Conservation (phyloP, 106 monocot genomes). For the Platanthera guangdongensis region DNA sequence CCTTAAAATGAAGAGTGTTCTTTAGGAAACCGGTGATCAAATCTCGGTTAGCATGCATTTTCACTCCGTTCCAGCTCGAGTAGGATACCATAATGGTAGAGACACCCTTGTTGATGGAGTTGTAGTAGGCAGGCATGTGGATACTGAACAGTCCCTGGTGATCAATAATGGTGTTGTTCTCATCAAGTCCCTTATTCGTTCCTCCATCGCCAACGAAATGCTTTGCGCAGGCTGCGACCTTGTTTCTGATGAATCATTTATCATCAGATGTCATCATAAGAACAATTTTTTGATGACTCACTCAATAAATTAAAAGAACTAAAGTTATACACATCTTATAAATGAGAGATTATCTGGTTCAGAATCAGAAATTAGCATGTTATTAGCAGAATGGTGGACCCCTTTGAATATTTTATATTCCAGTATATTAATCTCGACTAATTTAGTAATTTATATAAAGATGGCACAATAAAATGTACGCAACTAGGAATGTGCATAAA, state of each 20-base stretch:
- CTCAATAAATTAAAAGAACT: not conserved
- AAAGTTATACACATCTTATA: not conserved
- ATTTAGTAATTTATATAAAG: no score
- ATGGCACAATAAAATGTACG: no score
- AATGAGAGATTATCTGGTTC: not conserved
- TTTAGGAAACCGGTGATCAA: slow-evolving; percentile 59
- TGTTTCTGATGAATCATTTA: slow-evolving; percentile 26
- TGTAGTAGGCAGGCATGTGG: slow-evolving; percentile 65
- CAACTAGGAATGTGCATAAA: no score
- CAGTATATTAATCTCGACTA: no score
- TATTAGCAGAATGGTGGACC: no score
- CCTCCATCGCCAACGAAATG: slow-evolving; percentile 78
- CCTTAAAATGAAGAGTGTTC: slow-evolving; percentile 53
- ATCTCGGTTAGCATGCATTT: slow-evolving; percentile 57
- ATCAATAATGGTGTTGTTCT: slow-evolving; percentile 55
- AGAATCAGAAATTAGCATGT: no score
- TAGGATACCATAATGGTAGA: slow-evolving; percentile 76
- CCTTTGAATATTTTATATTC: no score
- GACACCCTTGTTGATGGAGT: slow-evolving; percentile 45
- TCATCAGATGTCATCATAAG: not conserved
- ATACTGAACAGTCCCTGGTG: slow-evolving; percentile 25
- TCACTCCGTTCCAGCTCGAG: slow-evolving; percentile 72
- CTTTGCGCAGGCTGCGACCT: slow-evolving; percentile 65
- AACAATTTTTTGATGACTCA: not conserved
- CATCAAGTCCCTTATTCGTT: slow-evolving; percentile 60